Evolutionary conservation across 495 filamentous ascomycete species (phyloP).

Genomic region (Paragyromitra xinjiangensis): DNA sequence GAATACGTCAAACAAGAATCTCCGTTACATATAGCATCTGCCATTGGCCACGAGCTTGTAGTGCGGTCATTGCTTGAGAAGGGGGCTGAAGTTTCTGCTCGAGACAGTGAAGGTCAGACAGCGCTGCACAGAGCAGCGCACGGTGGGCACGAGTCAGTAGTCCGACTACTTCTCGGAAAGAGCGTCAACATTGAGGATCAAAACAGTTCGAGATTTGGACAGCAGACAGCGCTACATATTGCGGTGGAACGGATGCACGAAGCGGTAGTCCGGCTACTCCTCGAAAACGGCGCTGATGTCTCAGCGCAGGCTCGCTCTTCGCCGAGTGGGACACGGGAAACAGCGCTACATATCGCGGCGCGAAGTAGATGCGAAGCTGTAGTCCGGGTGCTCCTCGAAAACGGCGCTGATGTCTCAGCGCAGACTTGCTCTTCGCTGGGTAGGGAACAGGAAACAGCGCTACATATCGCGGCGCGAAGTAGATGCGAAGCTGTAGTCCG

Average conservation of each 20-base stretch:
- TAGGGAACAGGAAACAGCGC: not conserved
- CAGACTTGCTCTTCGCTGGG: no score
- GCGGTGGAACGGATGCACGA: not conserved
- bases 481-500: not conserved
- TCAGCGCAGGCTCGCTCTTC: not conserved
- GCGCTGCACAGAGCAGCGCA: not conserved
- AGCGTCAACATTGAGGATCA: not conserved
- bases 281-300: not conserved
- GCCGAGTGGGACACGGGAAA: not conserved
- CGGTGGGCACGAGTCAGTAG: not conserved
- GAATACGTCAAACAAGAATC: not conserved
- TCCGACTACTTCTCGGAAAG: slow-evolving; percentile 4
- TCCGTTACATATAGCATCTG: not conserved
- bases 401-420: not conserved
- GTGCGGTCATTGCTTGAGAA: not conserved
- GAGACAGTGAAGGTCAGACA: not conserved
- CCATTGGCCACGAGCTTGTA: not conserved
- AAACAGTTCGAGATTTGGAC: no score
- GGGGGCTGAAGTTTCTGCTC: not conserved
- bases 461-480: not conserved
- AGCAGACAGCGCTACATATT: not conserved
- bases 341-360: not conserved
- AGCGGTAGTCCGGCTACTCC: not conserved
- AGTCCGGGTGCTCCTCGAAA: not conserved
- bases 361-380: not conserved